Conservation (phyloP, 2,329 filamentous ascomycete genomes). For the Phyllosticta paracitricarpa region DNA sequence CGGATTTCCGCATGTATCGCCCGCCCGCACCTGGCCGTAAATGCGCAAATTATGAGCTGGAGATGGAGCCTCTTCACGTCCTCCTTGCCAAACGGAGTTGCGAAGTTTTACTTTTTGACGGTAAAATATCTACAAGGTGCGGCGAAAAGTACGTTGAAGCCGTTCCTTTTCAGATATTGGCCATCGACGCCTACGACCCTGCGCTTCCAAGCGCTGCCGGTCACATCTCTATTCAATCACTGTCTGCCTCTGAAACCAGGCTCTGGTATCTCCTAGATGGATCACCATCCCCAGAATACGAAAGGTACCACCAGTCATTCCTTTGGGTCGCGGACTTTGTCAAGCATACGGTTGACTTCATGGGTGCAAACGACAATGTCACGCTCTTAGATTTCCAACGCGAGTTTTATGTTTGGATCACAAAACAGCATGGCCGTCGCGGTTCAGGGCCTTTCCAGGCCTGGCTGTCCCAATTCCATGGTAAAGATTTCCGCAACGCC, state of each 20-base stretch:
- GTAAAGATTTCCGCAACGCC: slow-evolving; percentile 52
- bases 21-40: neutral
- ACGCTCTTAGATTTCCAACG: slow-evolving; percentile 47
- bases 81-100: neutral
- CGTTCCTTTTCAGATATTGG: slow-evolving; percentile 48
- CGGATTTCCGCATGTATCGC: slow-evolving; percentile 1
- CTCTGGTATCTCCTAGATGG: slow-evolving; percentile 55
- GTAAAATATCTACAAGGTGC: slow-evolving; percentile 36
- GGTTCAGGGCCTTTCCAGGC: slow-evolving; percentile 27
- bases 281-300: slow-evolving; percentile 51
- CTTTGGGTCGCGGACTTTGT: slow-evolving; percentile 60
- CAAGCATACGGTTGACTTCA: slow-evolving; percentile 64
- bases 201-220: slow-evolving; percentile 37
- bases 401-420: slow-evolving; percentile 50
- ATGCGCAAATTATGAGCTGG: slow-evolving; percentile 7
- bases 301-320: slow-evolving; percentile 52
- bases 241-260: slow-evolving; percentile 16
- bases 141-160: slow-evolving; percentile 42
- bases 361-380: slow-evolving; percentile 33
- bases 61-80: slow-evolving; percentile 11
- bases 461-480: slow-evolving; percentile 45
- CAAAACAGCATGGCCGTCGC: slow-evolving; percentile 33
- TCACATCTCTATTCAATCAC: slow-evolving; percentile 54
- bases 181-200: slow-evolving; percentile 54
- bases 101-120: slow-evolving; percentile 19